Conservation (phyloP, 805 yeast genomes). For the Candida arabinofermentans region DNA sequence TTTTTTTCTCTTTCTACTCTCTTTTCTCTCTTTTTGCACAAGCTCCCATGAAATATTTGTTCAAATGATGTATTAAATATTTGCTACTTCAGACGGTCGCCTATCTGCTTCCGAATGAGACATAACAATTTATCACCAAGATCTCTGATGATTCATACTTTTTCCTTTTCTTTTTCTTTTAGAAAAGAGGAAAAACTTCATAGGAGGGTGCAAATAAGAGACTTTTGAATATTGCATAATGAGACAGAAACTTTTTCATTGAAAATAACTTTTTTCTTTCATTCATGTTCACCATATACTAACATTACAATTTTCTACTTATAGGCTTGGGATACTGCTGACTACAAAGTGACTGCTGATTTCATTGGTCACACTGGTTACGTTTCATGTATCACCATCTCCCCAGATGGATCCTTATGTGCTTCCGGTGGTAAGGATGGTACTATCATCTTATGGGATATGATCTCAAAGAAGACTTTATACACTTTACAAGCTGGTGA, state of each 20-base stretch:
- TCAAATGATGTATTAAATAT: slow-evolving; percentile 79
- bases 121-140: slow-evolving; percentile 90
- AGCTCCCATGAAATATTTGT: slow-evolving; percentile 11
- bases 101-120: slow-evolving; percentile 79
- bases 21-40: background rate
- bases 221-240: background rate
- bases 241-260: background rate
- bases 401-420: slow-evolving; percentile 99
- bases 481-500: slow-evolving; percentile 94
- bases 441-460: slow-evolving; percentile 96
- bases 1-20: background rate
- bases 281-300: background rate
- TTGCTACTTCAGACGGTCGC: slow-evolving; percentile 98
- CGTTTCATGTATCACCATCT: slow-evolving; percentile 93
- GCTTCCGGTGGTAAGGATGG: slow-evolving; percentile 99
- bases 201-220: background rate
- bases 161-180: background rate
- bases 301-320: slow-evolving; percentile 7
- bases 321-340: slow-evolving; percentile 91
- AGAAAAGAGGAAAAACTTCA: background rate
- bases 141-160: slow-evolving; percentile 74
- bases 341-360: slow-evolving; percentile 79
- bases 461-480: slow-evolving; percentile 76
- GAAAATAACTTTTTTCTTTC: background rate
- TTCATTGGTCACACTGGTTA: slow-evolving; percentile 99